Percentiles rank a stretch among this genome's conserved stretches.
phyloP scores from a whole-genome alignment of 306 rosid species.

The Vigna angularis region DNA sequence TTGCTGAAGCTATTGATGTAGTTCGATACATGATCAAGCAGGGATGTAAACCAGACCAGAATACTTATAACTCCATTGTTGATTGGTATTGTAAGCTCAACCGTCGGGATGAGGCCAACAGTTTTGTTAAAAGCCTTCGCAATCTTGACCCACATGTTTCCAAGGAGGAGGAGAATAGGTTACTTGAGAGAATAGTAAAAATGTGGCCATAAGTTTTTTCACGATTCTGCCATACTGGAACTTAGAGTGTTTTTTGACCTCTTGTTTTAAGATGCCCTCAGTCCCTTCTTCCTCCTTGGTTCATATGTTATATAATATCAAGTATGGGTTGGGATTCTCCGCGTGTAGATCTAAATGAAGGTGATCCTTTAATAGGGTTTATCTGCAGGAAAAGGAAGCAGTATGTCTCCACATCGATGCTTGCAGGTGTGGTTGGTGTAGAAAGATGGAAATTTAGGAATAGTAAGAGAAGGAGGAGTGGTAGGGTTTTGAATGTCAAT shows the following conservation, averaged over 20 bases:
- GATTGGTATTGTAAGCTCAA: constrained; percentile 81
- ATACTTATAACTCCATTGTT: constrained; percentile 79
- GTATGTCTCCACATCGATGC: constrained; percentile 17
- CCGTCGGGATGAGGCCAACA: constrained; percentile 68
- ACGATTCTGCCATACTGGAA: constrained; percentile 36
- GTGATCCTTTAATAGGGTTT: constrained; percentile 14
- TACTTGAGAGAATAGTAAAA: constrained; percentile 64
- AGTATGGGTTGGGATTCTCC: constrained; percentile 34
- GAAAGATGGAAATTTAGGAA: constrained; percentile 40
- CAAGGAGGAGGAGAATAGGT: constrained; percentile 64
- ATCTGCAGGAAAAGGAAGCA: constrained; percentile 34
- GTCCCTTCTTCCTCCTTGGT: constrained; percentile 27
- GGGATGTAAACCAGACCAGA: constrained; percentile 82
- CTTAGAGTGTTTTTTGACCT: constrained; percentile 22
- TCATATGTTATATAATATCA: constrained; percentile 38
- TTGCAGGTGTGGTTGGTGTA: constrained; percentile 35
- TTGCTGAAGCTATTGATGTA: constrained; percentile 78
- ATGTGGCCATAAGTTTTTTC: constrained; percentile 57
- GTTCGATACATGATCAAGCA: constrained; percentile 85
- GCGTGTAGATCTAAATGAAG: constrained; percentile 12
- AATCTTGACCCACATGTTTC: constrained; percentile 67
- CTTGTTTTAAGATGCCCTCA: constrained; percentile 15
- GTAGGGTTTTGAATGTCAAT: constrained; percentile 25
- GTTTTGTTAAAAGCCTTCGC: constrained; percentile 63
- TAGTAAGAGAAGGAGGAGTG: not conserved